Evolutionary conservation across 164 flowering plant genomes (phyloP), one percentile per base, ranked within the genome.

Genomic region (Umbilicus rupestris): DNA sequence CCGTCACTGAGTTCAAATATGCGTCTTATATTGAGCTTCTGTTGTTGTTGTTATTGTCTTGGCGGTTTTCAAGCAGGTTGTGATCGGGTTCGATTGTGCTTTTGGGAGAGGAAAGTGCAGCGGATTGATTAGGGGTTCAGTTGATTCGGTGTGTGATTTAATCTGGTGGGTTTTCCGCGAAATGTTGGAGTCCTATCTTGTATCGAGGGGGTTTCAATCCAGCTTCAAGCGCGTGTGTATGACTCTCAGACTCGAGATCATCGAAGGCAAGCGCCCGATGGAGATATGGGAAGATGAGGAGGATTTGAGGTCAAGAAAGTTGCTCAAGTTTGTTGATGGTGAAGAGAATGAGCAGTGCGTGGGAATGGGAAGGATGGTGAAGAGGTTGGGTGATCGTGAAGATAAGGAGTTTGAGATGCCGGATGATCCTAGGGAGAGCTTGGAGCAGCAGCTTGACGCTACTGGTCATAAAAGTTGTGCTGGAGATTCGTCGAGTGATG

Each of bases 101-200:
- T 52, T 52, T 52, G 10, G 58, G 14, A 52, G 28, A 26, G 60
- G 60, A 26, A 55, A 55, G 60, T 55, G 29, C 10, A 3, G 58
- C 8, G 24, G 29, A 22, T 47, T 17, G 22, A 17, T 47, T 47
- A 5, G 22, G 52, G 52, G 4, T 46, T 52, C 7, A 8, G 31
- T 55, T 55, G 60, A 55, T 26, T 28, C 14, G 58, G 33, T 55
- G 60, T 55, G 33, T 28, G 12, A 11, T 29, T 19, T 15, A 33
- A 37, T 63, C 37, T 7, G 28, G 44, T 63, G 42, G 29, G 19
- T n/a, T 63, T 20, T 9, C 24, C 42, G 44, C 15, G 73, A 22
- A 55, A 78, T 78, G 82, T 73, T 80, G 76, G 82, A 81, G 29
- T 60, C 76, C 20, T 78, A 65, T 72, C 75, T 72, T 10, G 59